phyloP scores from a whole-genome alignment of 1,284 basidiomycete genomes.

The Puccinia brachypodii region DNA sequence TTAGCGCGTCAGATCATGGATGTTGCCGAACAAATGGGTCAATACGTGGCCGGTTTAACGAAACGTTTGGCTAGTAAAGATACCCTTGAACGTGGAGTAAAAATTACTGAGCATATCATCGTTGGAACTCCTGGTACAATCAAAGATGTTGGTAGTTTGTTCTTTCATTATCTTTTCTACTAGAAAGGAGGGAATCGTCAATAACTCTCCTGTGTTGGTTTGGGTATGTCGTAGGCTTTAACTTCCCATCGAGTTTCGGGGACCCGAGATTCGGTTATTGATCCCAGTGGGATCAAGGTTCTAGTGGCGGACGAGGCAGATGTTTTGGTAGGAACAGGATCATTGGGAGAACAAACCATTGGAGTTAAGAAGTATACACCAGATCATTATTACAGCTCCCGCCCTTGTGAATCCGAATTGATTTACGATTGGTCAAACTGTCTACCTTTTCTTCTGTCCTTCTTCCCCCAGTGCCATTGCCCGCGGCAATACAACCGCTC shows the following conservation, averaged over 20 bases:
- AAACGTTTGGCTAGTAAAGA: constrained; percentile 95
- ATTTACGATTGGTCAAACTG: neutral
- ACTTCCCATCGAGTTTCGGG: constrained; percentile 42
- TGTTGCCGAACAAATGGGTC: constrained; percentile 89
- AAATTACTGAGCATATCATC: constrained; percentile 82
- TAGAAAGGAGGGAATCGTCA: constrained; percentile 63
- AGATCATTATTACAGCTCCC: neutral
- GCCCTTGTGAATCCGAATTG: neutral
- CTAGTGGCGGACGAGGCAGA: constrained; percentile 98
- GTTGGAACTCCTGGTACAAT: constrained; percentile 97
- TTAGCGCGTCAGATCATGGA: constrained; percentile 97
- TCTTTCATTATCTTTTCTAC: neutral
- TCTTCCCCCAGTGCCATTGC: constrained; percentile 32
- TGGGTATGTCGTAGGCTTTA: constrained; percentile 50
- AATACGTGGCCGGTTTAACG: constrained; percentile 80
- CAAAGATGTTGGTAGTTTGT: constrained; percentile 67
- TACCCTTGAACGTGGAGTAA: constrained; percentile 65
- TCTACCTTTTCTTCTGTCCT: neutral
- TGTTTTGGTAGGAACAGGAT: constrained; percentile 91
- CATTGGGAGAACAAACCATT: constrained; percentile 91
- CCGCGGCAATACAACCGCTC: constrained; percentile 61
- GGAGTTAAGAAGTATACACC: constrained; percentile 82
- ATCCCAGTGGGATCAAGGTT: constrained; percentile 78
- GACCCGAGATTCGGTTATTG: constrained; percentile 55
- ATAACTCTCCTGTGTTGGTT: neutral